A percentile compares a stretch with the other conserved stretches of the same genome.
phyloP scores from a whole-genome alignment of 805 yeast genomes.

The Kluyveromyces siamensis region DNA sequence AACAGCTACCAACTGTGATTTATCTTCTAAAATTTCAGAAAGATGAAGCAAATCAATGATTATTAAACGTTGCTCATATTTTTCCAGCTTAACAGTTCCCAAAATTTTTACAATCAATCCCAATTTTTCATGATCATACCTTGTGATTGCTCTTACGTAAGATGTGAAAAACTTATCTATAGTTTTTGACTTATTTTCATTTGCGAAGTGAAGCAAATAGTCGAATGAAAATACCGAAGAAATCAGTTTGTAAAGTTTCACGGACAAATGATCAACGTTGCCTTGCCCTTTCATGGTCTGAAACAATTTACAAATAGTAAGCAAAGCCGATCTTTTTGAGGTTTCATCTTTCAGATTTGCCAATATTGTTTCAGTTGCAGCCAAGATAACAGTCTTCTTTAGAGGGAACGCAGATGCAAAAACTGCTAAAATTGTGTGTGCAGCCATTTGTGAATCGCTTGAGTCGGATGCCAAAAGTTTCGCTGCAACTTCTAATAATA shows the following conservation, averaged over 20 bases:
- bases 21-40: slow-evolving; percentile 32
- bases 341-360: slow-evolving; percentile 33
- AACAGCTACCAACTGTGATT: slow-evolving; percentile 30
- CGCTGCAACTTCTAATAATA: slow-evolving; percentile 50
- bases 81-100: slow-evolving; percentile 26
- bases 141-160: slow-evolving; percentile 35
- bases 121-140: slow-evolving; percentile 34
- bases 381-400: slow-evolving; percentile 41
- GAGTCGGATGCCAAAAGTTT: slow-evolving; percentile 39
- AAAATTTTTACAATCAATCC: slow-evolving; percentile 30
- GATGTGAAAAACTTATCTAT: slow-evolving; percentile 36
- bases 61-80: slow-evolving; percentile 30
- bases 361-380: slow-evolving; percentile 53
- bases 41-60: slow-evolving; percentile 31
- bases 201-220: slow-evolving; percentile 15
- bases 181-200: slow-evolving; percentile 21
- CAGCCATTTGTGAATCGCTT: slow-evolving; percentile 67
- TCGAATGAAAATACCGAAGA: slow-evolving; percentile 16
- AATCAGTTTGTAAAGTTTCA: slow-evolving; percentile 30
- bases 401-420: slow-evolving; percentile 66
- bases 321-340: slow-evolving; percentile 36
- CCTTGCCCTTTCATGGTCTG: slow-evolving; percentile 37
- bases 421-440: slow-evolving; percentile 75
- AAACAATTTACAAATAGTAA: slow-evolving; percentile 39
- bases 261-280: slow-evolving; percentile 34